These are phyloP conservation scores for Rhynchospora pubera DNA, from an alignment of 176 grass and related monocot genomes.

Conservation along the genomic window DNA sequence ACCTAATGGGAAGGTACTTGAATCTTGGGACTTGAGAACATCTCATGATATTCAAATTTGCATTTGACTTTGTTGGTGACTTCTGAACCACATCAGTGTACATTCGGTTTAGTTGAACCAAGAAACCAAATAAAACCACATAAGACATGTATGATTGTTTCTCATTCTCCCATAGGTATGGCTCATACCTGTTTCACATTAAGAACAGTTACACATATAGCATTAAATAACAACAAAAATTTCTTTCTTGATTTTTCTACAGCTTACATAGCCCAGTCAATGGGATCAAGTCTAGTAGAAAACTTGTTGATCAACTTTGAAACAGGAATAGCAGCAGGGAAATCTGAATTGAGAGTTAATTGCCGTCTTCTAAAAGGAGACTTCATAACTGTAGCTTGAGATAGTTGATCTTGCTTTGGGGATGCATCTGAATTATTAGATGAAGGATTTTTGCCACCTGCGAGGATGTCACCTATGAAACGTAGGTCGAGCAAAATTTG, in stretches of 20 bases:
- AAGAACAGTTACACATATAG: constrained; percentile 17
- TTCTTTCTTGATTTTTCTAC: not conserved
- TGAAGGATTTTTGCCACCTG: constrained; percentile 59
- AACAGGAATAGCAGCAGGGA: constrained; percentile 50
- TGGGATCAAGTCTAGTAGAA: constrained; percentile 83
- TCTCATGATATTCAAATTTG: constrained; percentile 92
- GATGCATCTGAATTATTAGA: constrained; percentile 34
- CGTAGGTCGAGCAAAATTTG: constrained; percentile 85
- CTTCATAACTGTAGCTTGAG: constrained; percentile 33
- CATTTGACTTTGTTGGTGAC: constrained; percentile 89
- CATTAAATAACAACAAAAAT: not conserved
- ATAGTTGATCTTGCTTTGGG: constrained; percentile 44
- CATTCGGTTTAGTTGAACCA: constrained; percentile 92
- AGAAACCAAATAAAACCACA: constrained; percentile 89
- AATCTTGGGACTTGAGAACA: constrained; percentile 95
- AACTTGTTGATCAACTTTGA: constrained; percentile 62
- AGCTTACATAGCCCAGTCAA: constrained; percentile 99
- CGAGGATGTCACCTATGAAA: constrained; percentile 80
- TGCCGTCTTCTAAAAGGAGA: constrained; percentile 74
- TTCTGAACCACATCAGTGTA: constrained; percentile 75
- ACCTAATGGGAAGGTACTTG: constrained; percentile 99
- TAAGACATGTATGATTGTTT: constrained; percentile 98
- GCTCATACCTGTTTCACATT: constrained; percentile 73
- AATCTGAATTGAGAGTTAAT: constrained; percentile 41
- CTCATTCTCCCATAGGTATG: constrained; percentile 99